Base-by-base conservation (phyloP, 2,329 filamentous ascomycete genomes). In the Exophiala spinifera region DNA sequence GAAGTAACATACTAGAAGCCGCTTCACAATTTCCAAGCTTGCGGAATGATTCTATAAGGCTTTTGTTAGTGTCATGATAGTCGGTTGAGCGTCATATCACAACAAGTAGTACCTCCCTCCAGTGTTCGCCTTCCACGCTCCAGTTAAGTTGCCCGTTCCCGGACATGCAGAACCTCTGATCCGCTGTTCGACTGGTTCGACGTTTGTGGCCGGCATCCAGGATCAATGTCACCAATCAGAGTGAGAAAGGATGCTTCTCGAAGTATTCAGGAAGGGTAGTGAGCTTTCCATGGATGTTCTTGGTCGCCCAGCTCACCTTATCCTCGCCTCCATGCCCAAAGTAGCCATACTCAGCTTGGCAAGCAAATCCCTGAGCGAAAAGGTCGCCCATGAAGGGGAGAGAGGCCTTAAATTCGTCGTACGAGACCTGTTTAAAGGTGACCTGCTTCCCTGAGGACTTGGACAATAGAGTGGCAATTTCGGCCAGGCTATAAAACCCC, bases 261-360 rank as follows among this genome's bases (percentile, higher is more conserved):
- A 70, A 53, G 53, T 63, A 74, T 63, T 73, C 70, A 50, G 71
- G 69, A 42, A 74, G 64, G 5, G 64, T 69, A 15, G 66, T 65
- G 43, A 72, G 46, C 48, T 62, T 65, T 2, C 57, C 55, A 42
- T 51, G 44, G 2, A 47, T 45, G 14, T 53, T 49, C 45, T 57
- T 42, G 14, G 31, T 40, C 4, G 57, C 53, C 67, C 66, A 66
- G 5, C 53, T 53, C 5, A 73, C 66, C 59, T 63, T 51, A 20
- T 67, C 60, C 59, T 68, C 61, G 4, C 61, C 64, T n/a, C 64
- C 61, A 2, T 64, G 63, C 1, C 71, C 72, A 61, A 63, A 74
- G 53, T 72, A 73, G 10, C 70, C 71, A 25, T 65, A 65, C 34
- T 69, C 65, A 39, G 69, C 59, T 43, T 62, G 52, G 40, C 65